Base-by-base conservation (phyloP, 352 stramenopile genomes). In the Globisporangium polare region DNA sequence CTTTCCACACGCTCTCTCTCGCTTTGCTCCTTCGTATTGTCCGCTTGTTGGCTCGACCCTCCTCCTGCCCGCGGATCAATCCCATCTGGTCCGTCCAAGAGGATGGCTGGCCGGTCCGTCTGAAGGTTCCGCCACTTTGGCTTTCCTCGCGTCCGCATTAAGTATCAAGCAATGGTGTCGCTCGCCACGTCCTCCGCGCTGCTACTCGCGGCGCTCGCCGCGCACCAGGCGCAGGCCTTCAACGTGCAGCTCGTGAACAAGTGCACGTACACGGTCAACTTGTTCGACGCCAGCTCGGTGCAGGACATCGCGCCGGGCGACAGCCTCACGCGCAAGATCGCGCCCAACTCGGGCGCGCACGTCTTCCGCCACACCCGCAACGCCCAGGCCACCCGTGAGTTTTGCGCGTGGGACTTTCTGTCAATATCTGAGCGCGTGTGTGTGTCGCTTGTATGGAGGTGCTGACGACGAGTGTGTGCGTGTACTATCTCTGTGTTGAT, bases 301-400 rank as follows among this genome's bases (percentile, higher is more conserved):
- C 69, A 79, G 66, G 67, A 58, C 35, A 74, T 88, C 53, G 45
- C 54, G 17, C 47, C 62, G 26, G 78, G 69, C 20, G 49, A 47
- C 24, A 71, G 61, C 56, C 72, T 67, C 56, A 72, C 66, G 37
- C 73, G 71, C 46, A 68, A 53, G 29, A 67, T 89, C 52, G 60
- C 67, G 0, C 62, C 74, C 6, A 63, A 76, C 49, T 69, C 63
- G 0, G 70, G 74, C 49, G 60, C 62, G 15, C 67, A 77, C 65
- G 65, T 78, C 24, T 89, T 77, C 68, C 80, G 80, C 67, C 72
- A 80, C 70, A 66, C 66, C 52, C 74, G 53, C 6, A 69, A 63
- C 27, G 68, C 65, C 9, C 80, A 89, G 50, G 80, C 80, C 0
- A 89, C 80, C 1, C 53, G 74, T 82, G 69, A 63, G 74, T 75